A percentile compares a stretch with the other conserved stretches of the same genome.
These are phyloP conservation scores for Yarrowia osloensis DNA, from an alignment of 805 yeast genomes.

Conservation along the genomic window DNA sequence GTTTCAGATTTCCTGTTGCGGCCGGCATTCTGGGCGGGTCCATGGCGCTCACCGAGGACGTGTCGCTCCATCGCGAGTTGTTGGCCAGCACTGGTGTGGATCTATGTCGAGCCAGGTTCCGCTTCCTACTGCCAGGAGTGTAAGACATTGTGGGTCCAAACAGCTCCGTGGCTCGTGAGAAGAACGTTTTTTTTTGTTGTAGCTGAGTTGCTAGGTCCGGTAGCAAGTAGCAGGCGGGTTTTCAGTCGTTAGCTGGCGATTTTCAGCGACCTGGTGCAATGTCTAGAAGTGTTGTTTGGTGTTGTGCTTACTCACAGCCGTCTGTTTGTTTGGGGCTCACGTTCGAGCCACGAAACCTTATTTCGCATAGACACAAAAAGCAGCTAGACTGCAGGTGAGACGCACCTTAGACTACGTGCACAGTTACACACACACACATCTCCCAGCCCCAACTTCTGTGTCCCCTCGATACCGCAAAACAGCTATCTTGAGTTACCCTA, in stretches of 20 bases:
- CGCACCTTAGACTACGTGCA: neutral
- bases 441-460: constrained; percentile 2
- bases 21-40: neutral
- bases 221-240: constrained; percentile 8
- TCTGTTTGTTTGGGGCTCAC: constrained; percentile 1
- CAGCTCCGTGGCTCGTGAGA: neutral
- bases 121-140: neutral
- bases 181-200: neutral
- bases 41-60: neutral
- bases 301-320: neutral
- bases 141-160: neutral
- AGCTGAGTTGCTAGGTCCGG: neutral
- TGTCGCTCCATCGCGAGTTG: neutral
- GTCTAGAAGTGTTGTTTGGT: neutral
- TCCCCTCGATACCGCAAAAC: neutral
- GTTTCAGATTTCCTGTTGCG: neutral
- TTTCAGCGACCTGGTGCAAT: neutral
- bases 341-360: constrained; percentile 13
- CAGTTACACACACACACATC: neutral
- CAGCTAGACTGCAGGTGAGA: neutral
- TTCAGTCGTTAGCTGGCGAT: neutral
- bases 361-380: neutral
- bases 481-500: neutral
- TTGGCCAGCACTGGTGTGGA: constrained; percentile 7
- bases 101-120: constrained; percentile 1